phyloP scores from a whole-genome alignment of 2,329 filamentous ascomycete species.

The Neofusicoccum umdonicola region DNA sequence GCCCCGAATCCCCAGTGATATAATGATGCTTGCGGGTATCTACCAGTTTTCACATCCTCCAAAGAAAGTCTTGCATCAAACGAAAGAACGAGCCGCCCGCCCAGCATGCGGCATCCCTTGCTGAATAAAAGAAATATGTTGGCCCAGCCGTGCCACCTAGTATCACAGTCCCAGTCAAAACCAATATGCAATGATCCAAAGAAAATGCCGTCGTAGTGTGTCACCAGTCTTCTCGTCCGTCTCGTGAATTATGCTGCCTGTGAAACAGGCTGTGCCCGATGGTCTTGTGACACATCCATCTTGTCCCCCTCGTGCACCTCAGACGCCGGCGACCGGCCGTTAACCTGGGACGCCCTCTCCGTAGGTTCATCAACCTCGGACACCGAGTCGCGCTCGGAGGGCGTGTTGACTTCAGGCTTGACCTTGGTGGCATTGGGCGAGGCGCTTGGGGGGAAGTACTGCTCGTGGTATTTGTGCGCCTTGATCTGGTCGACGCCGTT shows the following conservation, averaged over 20 bases:
- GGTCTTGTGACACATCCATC: conserved; percentile 9
- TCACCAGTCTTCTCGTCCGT: not conserved
- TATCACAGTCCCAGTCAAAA: not conserved
- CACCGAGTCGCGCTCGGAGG: not conserved
- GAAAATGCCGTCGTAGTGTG: not conserved
- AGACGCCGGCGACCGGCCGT: not conserved
- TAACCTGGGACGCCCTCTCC: not conserved
- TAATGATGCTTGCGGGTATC: conserved; percentile 9
- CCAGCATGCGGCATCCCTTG: not conserved
- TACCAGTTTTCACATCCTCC: conserved; percentile 2
- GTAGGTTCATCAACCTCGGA: conserved; percentile 2
- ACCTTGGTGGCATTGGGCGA: conserved; percentile 1
- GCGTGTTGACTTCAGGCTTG: conserved; percentile 6
- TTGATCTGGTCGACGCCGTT: conserved; percentile 30
- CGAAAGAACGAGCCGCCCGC: conserved; percentile 1
- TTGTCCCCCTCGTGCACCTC: not conserved
- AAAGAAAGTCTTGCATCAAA: not conserved
- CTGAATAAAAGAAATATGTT: not conserved
- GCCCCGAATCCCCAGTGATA: not conserved
- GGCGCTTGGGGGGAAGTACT: conserved; percentile 16
- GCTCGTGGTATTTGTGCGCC: conserved; percentile 15
- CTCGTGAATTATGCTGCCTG: conserved; percentile 2
- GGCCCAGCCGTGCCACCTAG: not conserved
- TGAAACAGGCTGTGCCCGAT: not conserved
- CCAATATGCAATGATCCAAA: not conserved